phyloP scores from a whole-genome alignment of 495 filamentous ascomycete species.

The Thozetella sp. region DNA sequence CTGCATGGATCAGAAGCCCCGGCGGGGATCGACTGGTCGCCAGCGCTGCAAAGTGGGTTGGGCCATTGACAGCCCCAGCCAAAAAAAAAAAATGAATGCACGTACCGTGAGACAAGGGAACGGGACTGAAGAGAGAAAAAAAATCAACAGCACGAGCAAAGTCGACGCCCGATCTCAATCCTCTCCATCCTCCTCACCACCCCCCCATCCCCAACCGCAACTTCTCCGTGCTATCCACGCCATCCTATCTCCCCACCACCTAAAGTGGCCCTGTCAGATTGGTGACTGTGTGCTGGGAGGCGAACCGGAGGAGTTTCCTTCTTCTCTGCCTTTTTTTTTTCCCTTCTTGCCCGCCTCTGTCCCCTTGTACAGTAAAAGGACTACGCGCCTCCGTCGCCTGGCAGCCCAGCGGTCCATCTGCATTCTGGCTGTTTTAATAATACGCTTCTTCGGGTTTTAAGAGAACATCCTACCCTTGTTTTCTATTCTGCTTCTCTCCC shows the following conservation, averaged over 20 bases:
- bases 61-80: not conserved
- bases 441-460: conserved; percentile 1
- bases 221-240: not conserved
- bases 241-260: conserved; percentile 7
- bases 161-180: not conserved
- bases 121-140: conserved; percentile 1
- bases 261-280: conserved; percentile 5
- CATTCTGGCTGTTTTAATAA: conserved; percentile 15
- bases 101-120: conserved; percentile 1
- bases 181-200: not conserved
- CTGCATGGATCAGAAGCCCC: conserved; percentile 1
- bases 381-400: not conserved
- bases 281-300: conserved; percentile 11
- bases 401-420: conserved; percentile 1
- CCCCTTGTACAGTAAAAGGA: not conserved
- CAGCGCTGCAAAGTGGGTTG: conserved; percentile 1
- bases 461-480: not conserved
- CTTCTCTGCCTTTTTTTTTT: conserved; percentile 9
- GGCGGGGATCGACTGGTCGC: conserved; percentile 2
- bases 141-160: conserved; percentile 4
- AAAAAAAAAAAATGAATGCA: not conserved
- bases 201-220: not conserved
- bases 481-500: conserved; percentile 4
- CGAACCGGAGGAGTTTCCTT: conserved; percentile 13
- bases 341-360: conserved; percentile 8